Base-by-base conservation (phyloP, 2,329 filamentous ascomycete genomes). In the Fusarium sp. region DNA sequence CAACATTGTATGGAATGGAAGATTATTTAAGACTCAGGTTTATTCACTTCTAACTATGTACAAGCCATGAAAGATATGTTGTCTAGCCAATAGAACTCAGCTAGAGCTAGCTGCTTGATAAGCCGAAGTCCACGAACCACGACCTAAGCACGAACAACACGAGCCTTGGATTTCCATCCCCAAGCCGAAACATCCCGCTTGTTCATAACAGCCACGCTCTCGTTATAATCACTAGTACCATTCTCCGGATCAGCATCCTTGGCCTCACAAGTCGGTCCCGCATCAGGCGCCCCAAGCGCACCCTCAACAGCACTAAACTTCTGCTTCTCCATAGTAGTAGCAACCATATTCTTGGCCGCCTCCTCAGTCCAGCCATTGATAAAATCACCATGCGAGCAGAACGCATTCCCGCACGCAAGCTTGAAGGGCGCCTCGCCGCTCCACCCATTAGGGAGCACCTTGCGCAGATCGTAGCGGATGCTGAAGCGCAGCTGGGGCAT, bases 401-500 rank as follows among this genome's bases (percentile, higher is more conserved):
- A 85, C 0, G 81, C 80, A n/a, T 75, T 72, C 1, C 82, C 83
- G 62, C 80, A 84, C 0, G 84, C 79, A 1, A 85, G 79, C 77
- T 84, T 81, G 27, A 86, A 70, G 1, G 84, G 85, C 2, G 84
- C 80, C 0, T 76, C 78, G 45, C 84, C 84, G 39, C 67, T 79
- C 84, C 84, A 86, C 25, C 84, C 84, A 46, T 82, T 77, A 7
- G 84, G 83, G 8, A 86, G 73, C 2, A 76, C 77, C 49, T 81
- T 82, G 61, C 83, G 81, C 10, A 84, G 75, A 62, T 86, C 84
- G 74, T 85, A 86, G 44, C 84, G 82, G 66, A 85, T 82, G 46
- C 80, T 83, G 78, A 86, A 85, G 54, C 84, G 82, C 12, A 86
- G 81, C 72, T 84, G 83, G 8, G 84, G 83, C 79, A 86, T 86